Percentiles rank a stretch among this genome's conserved stretches.
Conservation (phyloP, 1,284 basidiomycete genomes). For the Hemileccinum hortonii region DNA sequence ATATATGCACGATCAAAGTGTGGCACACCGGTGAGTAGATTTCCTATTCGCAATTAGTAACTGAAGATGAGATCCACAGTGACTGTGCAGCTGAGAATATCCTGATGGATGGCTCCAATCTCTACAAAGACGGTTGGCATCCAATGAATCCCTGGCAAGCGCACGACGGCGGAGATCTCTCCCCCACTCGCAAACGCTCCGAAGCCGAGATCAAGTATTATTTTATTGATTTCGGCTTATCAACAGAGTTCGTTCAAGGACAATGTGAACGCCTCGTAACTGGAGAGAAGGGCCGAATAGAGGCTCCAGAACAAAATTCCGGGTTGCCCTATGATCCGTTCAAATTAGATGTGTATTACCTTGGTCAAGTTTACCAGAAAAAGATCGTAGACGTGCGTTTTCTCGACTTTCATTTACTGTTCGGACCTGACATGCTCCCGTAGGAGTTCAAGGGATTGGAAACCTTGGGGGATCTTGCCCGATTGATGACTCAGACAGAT, state of each 20-base stretch:
- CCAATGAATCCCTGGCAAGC: too few relatives aligned
- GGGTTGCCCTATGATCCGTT: slow-evolving; percentile 19
- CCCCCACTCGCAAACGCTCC: slow-evolving; percentile 7
- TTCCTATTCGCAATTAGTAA: too few relatives aligned
- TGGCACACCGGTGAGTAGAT: too few relatives aligned
- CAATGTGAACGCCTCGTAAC: not conserved
- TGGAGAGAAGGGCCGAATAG: slow-evolving; percentile 7
- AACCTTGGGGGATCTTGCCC: slow-evolving; percentile 4
- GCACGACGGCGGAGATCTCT: slow-evolving; percentile 4
- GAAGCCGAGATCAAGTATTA: slow-evolving; percentile 24
- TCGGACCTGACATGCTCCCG: not conserved
- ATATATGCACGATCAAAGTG: too few relatives aligned
- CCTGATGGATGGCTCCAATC: too few relatives aligned
- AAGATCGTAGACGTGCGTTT: slow-evolving; percentile 14
- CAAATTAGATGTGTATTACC: slow-evolving; percentile 17
- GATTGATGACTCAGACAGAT: slow-evolving; percentile 12
- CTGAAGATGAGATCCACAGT: too few relatives aligned
- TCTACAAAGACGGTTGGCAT: too few relatives aligned
- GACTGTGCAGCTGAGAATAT: too few relatives aligned
- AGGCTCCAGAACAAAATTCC: slow-evolving; percentile 12
- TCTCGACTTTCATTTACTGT: too few relatives aligned
- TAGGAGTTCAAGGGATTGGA: slow-evolving; percentile 14
- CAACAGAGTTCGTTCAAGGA: slow-evolving; percentile 2
- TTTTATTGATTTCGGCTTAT: slow-evolving; percentile 29
- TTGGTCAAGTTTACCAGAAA: slow-evolving; percentile 15